These are phyloP conservation scores for Russula ochroleuca DNA, from an alignment of 768 basidiomycete genomes.

Conservation along the genomic window DNA sequence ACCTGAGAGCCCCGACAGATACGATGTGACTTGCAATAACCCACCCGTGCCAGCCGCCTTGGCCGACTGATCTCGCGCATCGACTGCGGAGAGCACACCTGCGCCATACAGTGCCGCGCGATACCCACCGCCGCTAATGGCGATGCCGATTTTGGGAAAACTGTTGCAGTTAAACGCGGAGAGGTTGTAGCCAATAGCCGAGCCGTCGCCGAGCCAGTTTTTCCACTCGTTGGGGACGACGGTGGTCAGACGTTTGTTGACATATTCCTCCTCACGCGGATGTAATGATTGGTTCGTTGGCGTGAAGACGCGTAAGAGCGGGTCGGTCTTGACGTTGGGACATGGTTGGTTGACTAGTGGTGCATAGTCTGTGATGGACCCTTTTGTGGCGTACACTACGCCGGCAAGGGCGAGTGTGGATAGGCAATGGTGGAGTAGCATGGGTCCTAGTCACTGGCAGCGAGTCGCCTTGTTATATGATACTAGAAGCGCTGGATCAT, in stretches of 20 bases:
- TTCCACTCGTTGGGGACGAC: slow-evolving; percentile 50
- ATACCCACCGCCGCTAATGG: slow-evolving; percentile 67
- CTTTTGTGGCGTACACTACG: not conserved
- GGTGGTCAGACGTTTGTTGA: slow-evolving; percentile 40
- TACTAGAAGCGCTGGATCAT: too few relatives aligned
- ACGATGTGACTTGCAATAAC: slow-evolving; percentile 64
- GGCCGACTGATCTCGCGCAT: slow-evolving; percentile 56
- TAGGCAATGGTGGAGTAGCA: not conserved
- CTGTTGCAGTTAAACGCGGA: slow-evolving; percentile 37
- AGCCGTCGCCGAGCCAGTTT: slow-evolving; percentile 55
- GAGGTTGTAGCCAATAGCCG: slow-evolving; percentile 51
- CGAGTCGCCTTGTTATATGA: too few relatives aligned
- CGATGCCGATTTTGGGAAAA: slow-evolving; percentile 56
- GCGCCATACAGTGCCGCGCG: slow-evolving; percentile 66
- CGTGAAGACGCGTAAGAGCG: slow-evolving; percentile 50
- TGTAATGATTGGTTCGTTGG: slow-evolving; percentile 50
- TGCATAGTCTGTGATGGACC: slow-evolving; percentile 46
- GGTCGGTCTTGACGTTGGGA: slow-evolving; percentile 44
- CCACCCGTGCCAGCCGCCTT: slow-evolving; percentile 60
- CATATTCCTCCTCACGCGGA: slow-evolving; percentile 46
- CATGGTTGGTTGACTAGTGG: slow-evolving; percentile 48
- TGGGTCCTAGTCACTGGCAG: not conserved
- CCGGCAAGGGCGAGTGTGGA: not conserved
- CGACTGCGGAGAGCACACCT: slow-evolving; percentile 52
- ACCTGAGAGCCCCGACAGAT: slow-evolving; percentile 66